Percentiles rank a stretch among this genome's conserved stretches.
These are phyloP conservation scores for Hirschioporus abietinus DNA, from an alignment of 768 basidiomycete species.

Conservation along the genomic window DNA sequence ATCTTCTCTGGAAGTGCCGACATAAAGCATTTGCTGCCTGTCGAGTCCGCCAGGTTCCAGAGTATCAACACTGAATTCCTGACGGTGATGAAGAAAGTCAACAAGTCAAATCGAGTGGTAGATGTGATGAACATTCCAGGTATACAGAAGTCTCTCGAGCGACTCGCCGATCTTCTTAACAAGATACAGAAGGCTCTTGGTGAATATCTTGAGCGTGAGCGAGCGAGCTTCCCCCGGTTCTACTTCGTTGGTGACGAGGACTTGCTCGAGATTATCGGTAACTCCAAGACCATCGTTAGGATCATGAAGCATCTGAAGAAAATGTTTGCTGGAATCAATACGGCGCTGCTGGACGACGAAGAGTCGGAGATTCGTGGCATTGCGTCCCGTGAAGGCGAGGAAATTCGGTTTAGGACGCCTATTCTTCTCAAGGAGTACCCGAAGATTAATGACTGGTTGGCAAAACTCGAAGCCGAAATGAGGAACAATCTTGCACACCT, in stretches of 20 bases:
- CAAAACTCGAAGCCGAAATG: constrained; percentile 90
- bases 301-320: constrained; percentile 99
- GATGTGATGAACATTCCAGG: constrained; percentile 96
- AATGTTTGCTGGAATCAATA: constrained; percentile 98
- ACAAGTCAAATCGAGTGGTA: constrained; percentile 96
- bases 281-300: constrained; percentile 96
- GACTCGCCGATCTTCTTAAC: constrained; percentile 89
- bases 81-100: constrained; percentile 98
- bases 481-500: constrained; percentile 79
- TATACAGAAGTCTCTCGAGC: constrained; percentile 96
- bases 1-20: constrained; percentile 99
- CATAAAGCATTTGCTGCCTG: constrained; percentile 97
- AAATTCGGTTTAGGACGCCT: constrained; percentile 77
- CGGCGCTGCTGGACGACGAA: constrained; percentile 83
- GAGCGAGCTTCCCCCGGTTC: constrained; percentile 97
- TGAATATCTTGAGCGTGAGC: constrained; percentile 96
- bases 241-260: constrained; percentile 99
- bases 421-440: constrained; percentile 89
- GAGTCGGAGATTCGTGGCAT: constrained; percentile 86
- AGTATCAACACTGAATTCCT: constrained; percentile 99
- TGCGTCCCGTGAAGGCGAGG: constrained; percentile 94
- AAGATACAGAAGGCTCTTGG: constrained; percentile 99
- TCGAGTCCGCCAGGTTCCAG: constrained; percentile 95
- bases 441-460: constrained; percentile 99
- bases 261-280: constrained; percentile 96